phyloP scores from a whole-genome alignment of 2,329 filamentous ascomycete genomes.

The Stachybotrys chlorohalonatus region DNA sequence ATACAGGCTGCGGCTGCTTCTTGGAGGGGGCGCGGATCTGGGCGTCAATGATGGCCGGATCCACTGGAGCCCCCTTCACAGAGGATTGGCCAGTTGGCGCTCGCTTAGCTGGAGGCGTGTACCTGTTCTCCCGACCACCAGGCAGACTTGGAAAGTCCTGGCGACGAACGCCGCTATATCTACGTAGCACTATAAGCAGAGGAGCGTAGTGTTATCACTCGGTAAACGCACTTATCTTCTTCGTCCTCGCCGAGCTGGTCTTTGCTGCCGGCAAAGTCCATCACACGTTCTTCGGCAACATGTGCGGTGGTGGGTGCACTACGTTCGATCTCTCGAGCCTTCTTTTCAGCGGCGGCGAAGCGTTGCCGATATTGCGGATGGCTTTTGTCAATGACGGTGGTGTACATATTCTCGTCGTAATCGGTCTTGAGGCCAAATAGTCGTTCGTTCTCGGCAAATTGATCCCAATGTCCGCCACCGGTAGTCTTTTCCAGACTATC shows the following conservation, averaged over 20 bases:
- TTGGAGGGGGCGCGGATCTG: conserved; percentile 49
- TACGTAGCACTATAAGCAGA: conserved; percentile 23
- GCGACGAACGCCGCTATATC: conserved; percentile 86
- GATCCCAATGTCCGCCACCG: conserved; percentile 65
- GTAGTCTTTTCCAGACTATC: conserved; percentile 58
- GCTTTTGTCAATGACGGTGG: conserved; percentile 76
- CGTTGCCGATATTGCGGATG: conserved; percentile 75
- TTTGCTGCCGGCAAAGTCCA: conserved; percentile 53
- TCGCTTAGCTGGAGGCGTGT: conserved; percentile 82
- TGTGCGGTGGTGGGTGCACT: conserved; percentile 68
- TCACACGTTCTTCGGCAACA: conserved; percentile 79
- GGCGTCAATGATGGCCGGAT: conserved; percentile 87
- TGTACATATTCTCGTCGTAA: conserved; percentile 93
- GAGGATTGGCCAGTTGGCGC: conserved; percentile 67
- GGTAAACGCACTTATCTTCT: conserved; percentile 71
- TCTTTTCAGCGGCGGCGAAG: conserved; percentile 68
- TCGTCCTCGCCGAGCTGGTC: conserved; percentile 69
- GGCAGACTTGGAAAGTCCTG: conserved; percentile 60
- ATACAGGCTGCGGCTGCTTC: conserved; percentile 16
- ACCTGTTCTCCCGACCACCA: conserved; percentile 52
- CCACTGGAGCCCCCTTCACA: conserved; percentile 67
- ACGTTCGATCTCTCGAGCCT: conserved; percentile 83
- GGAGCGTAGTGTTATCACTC: background rate
- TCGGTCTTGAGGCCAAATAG: conserved; percentile 82
- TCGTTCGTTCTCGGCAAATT: conserved; percentile 83